Evolutionary conservation across 148 eudicot genomes (phyloP).

Genomic region (Rhododendron ovatum): DNA sequence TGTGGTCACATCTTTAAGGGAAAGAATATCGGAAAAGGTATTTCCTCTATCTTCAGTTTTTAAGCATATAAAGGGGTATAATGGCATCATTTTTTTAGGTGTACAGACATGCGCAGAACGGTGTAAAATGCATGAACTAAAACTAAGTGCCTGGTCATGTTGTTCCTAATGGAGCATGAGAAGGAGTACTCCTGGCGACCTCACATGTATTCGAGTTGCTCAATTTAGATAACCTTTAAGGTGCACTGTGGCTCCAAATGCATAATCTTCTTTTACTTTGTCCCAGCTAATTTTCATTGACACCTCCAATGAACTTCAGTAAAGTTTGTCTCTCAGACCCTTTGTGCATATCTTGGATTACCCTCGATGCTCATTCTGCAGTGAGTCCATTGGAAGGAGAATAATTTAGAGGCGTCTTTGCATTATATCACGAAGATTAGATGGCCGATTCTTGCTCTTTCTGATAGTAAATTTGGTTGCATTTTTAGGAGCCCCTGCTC

Average conservation of each 20-base stretch:
- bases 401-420: background rate
- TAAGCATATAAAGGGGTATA: background rate
- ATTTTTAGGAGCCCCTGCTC: background rate
- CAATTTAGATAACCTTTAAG: background rate
- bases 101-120: background rate
- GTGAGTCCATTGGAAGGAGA: background rate
- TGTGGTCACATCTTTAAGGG: slow-evolving; percentile 18
- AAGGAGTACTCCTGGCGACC: background rate
- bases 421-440: background rate
- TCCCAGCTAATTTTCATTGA: background rate
- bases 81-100: background rate
- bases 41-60: background rate
- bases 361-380: background rate
- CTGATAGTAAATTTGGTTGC: background rate
- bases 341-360: background rate
- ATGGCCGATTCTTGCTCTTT: background rate
- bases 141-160: background rate
- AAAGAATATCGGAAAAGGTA: slow-evolving; percentile 64
- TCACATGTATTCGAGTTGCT: background rate
- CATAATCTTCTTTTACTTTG: background rate
- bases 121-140: background rate
- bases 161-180: background rate
- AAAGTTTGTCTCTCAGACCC: background rate
- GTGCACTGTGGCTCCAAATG: background rate
- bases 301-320: background rate